Conservation (phyloP, 75 land plant species). For the Picea sitchensis region DNA sequence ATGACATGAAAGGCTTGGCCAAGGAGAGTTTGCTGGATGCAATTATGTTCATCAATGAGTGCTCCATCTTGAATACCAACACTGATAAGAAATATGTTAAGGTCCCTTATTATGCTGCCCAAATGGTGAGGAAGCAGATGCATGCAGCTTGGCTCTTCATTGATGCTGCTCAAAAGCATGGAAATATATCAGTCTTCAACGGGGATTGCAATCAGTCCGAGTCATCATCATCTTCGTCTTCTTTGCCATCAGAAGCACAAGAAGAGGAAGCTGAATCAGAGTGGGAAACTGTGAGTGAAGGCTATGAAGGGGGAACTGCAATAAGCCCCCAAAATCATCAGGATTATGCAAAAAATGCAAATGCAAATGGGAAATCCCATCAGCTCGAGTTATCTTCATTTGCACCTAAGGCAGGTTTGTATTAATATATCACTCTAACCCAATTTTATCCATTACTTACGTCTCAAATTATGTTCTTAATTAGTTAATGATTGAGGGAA, state of each 20-base stretch:
- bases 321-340: not conserved
- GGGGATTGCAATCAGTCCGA: not conserved
- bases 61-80: conserved; percentile 3
- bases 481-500: no score
- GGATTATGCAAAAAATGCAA: not conserved
- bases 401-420: conserved; percentile 2
- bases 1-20: conserved; percentile 65
- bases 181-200: not conserved
- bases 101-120: conserved; percentile 55
- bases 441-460: not conserved
- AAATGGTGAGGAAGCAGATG: conserved; percentile 79
- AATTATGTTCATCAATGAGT: conserved; percentile 53
- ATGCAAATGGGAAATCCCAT: not conserved
- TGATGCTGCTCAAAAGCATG: conserved; percentile 11
- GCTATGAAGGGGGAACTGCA: not conserved
- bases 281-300: conserved; percentile 12
- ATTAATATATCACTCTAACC: not conserved
- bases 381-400: not conserved
- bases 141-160: conserved; percentile 55
- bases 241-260: not conserved
- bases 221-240: conserved; percentile 1
- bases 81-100: conserved; percentile 15
- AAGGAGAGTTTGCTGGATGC: conserved; percentile 81
- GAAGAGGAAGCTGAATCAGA: conserved; percentile 10
- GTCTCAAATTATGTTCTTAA: not conserved